Evolutionary conservation across 139 green algal species (phyloP).

Genomic region (Tetratostichococcus sp.): DNA sequence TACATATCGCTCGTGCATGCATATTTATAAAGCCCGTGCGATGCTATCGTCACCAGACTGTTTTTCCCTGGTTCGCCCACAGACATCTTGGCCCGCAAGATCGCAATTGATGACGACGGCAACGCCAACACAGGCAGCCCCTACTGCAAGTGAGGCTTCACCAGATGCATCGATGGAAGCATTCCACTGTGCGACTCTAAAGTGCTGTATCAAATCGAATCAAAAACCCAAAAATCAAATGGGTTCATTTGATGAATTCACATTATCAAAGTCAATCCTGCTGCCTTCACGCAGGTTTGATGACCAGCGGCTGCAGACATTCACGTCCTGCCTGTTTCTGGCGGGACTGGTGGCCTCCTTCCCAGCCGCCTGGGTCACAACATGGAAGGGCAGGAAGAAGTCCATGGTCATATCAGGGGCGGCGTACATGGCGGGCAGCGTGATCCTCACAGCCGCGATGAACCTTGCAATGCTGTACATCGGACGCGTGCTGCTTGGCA

Average conservation of each 20-base stretch:
- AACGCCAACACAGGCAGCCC: neutral
- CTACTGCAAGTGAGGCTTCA: constrained; percentile 44
- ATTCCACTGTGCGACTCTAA: too few relatives aligned
- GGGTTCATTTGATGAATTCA: too few relatives aligned
- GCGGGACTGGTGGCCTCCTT: neutral
- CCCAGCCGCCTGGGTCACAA: neutral
- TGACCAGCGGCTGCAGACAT: constrained; percentile 62
- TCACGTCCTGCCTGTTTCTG: constrained; percentile 63
- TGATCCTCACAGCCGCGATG: constrained; percentile 22
- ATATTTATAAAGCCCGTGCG: too few relatives aligned
- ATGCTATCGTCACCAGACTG: too few relatives aligned
- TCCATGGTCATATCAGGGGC: neutral
- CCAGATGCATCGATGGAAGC: too few relatives aligned
- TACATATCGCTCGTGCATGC: too few relatives aligned
- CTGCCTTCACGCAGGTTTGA: too few relatives aligned
- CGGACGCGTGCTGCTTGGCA: constrained; percentile 63
- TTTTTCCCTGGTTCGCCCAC: too few relatives aligned
- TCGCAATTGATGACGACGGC: neutral
- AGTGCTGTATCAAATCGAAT: too few relatives aligned
- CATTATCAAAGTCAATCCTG: too few relatives aligned
- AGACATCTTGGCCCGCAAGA: constrained; percentile 10
- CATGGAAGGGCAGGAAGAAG: neutral
- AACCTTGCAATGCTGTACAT: constrained; percentile 66
- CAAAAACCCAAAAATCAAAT: too few relatives aligned
- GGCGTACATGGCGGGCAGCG: neutral